Base-by-base conservation (phyloP, 2,329 filamentous ascomycete species). In the Oidium heveae region DNA sequence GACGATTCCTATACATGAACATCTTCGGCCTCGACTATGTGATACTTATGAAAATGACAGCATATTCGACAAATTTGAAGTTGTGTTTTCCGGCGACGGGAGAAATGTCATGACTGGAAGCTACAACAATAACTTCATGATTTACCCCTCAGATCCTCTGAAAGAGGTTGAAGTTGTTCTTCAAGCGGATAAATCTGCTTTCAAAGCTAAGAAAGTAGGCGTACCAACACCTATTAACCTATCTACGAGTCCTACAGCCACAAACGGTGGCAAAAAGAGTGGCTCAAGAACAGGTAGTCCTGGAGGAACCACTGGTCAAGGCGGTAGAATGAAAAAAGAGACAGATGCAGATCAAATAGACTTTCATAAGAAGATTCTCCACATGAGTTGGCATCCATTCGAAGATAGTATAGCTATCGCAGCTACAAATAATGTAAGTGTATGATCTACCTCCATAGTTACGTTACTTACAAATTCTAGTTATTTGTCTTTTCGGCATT, bases 121-220 rank as follows among this genome's bases (percentile, higher is more conserved):
- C 66, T 98, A 98, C 74, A 98, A 98, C 76, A 98, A 98, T 73
- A 98, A 98, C 72, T 96, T 98, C 74, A 98, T 98, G 91, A 98
- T 98, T 65, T 98, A 96, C 68, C 91, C 91, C 4, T 91, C 88
- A 28, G 89, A 96, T 64, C 85, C 88, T 7, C 86, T 89, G 61
- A 93, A 93, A 71, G 91, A 98, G 66, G 89, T 89, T 2, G 91
- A 98, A 68, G 88, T 98, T 51, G 91, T 98, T 50, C 73, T 98
- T 56, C 91, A 98, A 68, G 91, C 91, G 41, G 91, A 98, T 68
- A 98, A 98, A 73, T 94, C 87, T 55, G 91, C 91, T 12, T 98
- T 98, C 79, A 98, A 98, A 72, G 91, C 91, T 37, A 98, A 98
- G 80, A 98, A 96, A 74, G 89, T 98, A 60, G 91, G 91, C 58